These are phyloP conservation scores for Berkeleyomyces rouxiae DNA, from an alignment of 2,329 filamentous ascomycete species.

Conservation along the genomic window DNA sequence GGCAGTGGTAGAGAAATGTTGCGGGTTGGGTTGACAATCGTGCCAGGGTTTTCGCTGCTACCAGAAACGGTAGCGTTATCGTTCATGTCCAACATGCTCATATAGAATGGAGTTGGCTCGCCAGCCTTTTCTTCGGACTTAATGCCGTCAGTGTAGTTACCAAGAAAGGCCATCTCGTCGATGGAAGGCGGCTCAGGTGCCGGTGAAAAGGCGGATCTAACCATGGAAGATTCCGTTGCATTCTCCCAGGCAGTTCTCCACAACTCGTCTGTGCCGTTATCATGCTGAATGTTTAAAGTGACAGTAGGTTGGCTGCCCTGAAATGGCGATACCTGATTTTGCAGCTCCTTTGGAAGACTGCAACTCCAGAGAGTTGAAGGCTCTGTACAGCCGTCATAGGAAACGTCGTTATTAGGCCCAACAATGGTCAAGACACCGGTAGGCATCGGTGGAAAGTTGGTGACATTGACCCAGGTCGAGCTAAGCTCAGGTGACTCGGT, in stretches of 20 bases:
- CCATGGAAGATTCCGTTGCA: slow-evolving; percentile 11
- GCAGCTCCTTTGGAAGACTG: slow-evolving; percentile 61
- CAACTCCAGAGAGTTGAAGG: slow-evolving; percentile 75
- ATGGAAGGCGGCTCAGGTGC: slow-evolving; percentile 41
- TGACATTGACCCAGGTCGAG: slow-evolving; percentile 66
- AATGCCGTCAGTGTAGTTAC: slow-evolving; percentile 68
- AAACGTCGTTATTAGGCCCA: slow-evolving; percentile 47
- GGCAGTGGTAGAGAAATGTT: slow-evolving; percentile 43
- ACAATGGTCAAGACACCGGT: slow-evolving; percentile 68
- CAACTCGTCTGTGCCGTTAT: slow-evolving; percentile 37
- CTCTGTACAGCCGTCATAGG: slow-evolving; percentile 52
- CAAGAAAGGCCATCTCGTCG: slow-evolving; percentile 63
- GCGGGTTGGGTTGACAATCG: background rate
- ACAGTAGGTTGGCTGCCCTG: slow-evolving; percentile 58
- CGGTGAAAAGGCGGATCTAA: slow-evolving; percentile 21
- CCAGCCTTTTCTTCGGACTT: slow-evolving; percentile 53
- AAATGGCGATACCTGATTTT: slow-evolving; percentile 45
- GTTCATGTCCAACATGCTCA: slow-evolving; percentile 46
- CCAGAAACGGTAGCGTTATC: slow-evolving; percentile 21
- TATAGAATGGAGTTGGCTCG: slow-evolving; percentile 77
- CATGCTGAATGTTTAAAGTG: slow-evolving; percentile 59
- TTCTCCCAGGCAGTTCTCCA: slow-evolving; percentile 25
- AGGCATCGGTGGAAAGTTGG: slow-evolving; percentile 71
- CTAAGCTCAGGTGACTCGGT: slow-evolving; percentile 10
- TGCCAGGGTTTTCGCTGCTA: slow-evolving; percentile 19